Percentiles rank a stretch among this genome's conserved stretches.
Evolutionary conservation across 179 eudicot genomes (phyloP).

Genomic region (Sideroxylon spinosum): DNA sequence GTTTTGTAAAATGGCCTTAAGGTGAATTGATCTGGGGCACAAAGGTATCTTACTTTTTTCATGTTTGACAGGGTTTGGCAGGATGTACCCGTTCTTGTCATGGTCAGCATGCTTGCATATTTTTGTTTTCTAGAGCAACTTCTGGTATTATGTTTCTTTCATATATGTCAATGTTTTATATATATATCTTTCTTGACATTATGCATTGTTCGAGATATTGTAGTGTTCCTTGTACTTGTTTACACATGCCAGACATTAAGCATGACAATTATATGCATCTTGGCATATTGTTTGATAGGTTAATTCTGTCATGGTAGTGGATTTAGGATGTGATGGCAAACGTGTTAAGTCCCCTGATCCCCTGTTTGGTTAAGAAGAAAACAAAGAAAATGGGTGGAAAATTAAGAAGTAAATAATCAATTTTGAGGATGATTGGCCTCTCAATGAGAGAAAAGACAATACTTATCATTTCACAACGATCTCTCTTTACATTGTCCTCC

Average conservation of each 20-base stretch:
- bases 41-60: not conserved
- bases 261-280: not conserved
- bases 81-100: conserved; percentile 78
- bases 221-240: not conserved
- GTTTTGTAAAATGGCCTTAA: not conserved
- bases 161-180: not conserved
- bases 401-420: no score
- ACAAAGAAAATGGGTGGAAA: no score
- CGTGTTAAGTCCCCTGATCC: no score
- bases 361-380: no score
- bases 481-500: no score
- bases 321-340: no score
- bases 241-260: not conserved
- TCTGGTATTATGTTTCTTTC: conserved; percentile 46
- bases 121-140: conserved; percentile 92
- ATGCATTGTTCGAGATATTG: not conserved
- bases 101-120: conserved; percentile 86
- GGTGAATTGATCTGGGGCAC: conserved; percentile 3
- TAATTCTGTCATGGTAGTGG: no score
- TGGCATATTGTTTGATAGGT: not conserved
- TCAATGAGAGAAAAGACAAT: no score
- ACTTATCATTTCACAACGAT: no score
- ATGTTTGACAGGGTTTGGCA: conserved; percentile 73
- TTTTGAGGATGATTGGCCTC: no score
- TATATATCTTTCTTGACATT: not conserved